A percentile compares a stretch with the other conserved stretches of the same genome.
Evolutionary conservation across 345 rosid genomes (phyloP).

Genomic region (Xanthoceras sorbifolium): DNA sequence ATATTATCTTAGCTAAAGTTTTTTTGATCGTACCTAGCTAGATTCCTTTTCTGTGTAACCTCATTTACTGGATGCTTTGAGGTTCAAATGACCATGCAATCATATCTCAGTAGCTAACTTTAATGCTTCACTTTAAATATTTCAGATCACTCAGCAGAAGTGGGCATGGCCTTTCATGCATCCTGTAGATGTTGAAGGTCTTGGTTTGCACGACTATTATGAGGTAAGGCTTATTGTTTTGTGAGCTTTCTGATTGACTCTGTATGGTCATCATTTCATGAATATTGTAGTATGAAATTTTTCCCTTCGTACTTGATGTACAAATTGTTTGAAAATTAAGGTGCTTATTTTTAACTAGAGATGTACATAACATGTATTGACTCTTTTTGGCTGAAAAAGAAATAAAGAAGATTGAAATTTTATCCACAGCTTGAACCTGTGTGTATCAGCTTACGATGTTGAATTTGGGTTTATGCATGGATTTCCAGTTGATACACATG

Average conservation of each 20-base stretch:
- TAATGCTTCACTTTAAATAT: conserved; percentile 13
- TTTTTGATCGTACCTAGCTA: background rate
- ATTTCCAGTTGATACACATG: background rate
- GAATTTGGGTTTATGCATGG: background rate
- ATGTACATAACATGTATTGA: background rate
- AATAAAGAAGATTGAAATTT: background rate
- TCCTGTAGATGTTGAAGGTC: conserved; percentile 80
- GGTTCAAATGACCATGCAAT: background rate
- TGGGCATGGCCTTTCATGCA: conserved; percentile 80
- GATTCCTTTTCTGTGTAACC: background rate
- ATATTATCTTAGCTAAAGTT: background rate
- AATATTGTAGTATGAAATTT: background rate
- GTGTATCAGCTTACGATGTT: background rate
- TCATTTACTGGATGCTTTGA: background rate
- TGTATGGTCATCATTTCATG: background rate
- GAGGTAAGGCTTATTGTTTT: conserved; percentile 41
- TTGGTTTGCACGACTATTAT: conserved; percentile 69
- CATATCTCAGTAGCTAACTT: background rate
- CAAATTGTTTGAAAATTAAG: background rate
- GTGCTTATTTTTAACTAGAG: background rate
- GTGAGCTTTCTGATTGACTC: background rate
- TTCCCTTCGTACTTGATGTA: background rate
- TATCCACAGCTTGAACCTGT: background rate
- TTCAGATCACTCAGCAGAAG: conserved; percentile 66
- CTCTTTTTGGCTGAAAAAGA: background rate